Base-by-base conservation (phyloP, 1,284 basidiomycete genomes). In the Cutaneotrichosporon spelunceum region DNA sequence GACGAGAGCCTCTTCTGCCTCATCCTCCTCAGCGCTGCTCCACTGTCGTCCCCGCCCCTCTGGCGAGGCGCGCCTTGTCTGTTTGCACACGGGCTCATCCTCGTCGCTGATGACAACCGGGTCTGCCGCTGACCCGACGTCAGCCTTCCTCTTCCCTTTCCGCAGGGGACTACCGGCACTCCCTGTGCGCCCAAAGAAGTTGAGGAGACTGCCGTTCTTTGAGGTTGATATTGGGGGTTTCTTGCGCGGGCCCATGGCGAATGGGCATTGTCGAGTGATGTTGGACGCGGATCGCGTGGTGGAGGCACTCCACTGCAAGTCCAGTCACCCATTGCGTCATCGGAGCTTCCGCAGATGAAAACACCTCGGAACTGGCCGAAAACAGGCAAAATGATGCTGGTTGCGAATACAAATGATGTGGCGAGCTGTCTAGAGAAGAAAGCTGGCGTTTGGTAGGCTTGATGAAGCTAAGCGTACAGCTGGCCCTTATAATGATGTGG, bases 21-120 rank as follows among this genome's bases (percentile, higher is more conserved):
- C 73, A 53, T 75, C 76, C 9, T 62, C 65, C 24, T 53, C 52
- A 0, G 26, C 27, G 39, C n/a, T 39, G 68, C 66, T 1, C 26
- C 48, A 30, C 72, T 65, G 14, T 69, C 72, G 29, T 67, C 67
- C 27, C 77, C 45, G 3, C 68, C 63, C 30, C 57, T 63, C 1
- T 67, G 64, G 52, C 75, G 78, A 2, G 77, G 59, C 2, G 74
- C 19, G 16, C 16, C 42, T 21, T 14, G 16, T 4, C 21, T n/a
- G 44, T n/a, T 33, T 49, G 23, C 47, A 23, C 21, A 54, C 24
- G 27, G 24, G 33, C n/a, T 49, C 65, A 16, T 70, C 69, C 48
- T 67, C 67, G 53, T 72, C 71, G 50, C 70, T 72, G 56, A 73
- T 70, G 1, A 73, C 66, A 2, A 73, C 66, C 0, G 72, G 72